These are phyloP conservation scores for Ilyonectria destructans DNA, from an alignment of 2,329 filamentous ascomycete genomes.

Conservation along the genomic window DNA sequence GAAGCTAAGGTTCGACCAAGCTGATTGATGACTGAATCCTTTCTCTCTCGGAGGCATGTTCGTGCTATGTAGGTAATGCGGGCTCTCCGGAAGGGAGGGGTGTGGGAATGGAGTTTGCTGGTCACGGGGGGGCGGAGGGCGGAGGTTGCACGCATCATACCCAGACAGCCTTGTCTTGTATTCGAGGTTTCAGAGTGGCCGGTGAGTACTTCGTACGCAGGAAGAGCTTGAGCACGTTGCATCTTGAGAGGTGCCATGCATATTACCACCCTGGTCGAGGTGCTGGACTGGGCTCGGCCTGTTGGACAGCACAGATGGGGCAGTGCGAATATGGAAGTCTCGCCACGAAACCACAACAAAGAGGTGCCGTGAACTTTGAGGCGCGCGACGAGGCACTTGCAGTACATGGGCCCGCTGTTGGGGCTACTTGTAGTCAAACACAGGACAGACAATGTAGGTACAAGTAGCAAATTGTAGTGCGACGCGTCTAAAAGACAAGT, in stretches of 20 bases:
- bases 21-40: slow-evolving; percentile 4
- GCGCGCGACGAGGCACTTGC: not conserved
- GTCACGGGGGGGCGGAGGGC: slow-evolving; percentile 14
- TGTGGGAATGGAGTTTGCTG: slow-evolving; percentile 16
- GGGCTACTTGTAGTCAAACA: not conserved
- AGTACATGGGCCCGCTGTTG: not conserved
- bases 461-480: not conserved
- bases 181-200: slow-evolving; percentile 19
- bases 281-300: slow-evolving; percentile 16
- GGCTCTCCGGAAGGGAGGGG: slow-evolving; percentile 21
- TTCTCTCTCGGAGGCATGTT: slow-evolving; percentile 13
- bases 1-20: slow-evolving; percentile 32
- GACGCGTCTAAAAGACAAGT: not conserved
- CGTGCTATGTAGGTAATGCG: slow-evolving; percentile 24
- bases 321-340: slow-evolving; percentile 43
- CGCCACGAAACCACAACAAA: slow-evolving; percentile 4
- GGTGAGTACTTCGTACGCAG: not conserved
- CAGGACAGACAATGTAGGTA: not conserved
- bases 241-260: slow-evolving; percentile 31
- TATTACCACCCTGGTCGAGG: slow-evolving; percentile 31
- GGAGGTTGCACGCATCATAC: slow-evolving; percentile 27
- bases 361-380: not conserved
- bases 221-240: slow-evolving; percentile 17
- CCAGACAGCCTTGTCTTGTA: slow-evolving; percentile 18
- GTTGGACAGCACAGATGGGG: slow-evolving; percentile 15